A percentile compares a stretch with the other conserved stretches of the same genome.
Evolutionary conservation across 169 alveolate genomes (phyloP).

Genomic region (Plasmodium vivax): DNA sequence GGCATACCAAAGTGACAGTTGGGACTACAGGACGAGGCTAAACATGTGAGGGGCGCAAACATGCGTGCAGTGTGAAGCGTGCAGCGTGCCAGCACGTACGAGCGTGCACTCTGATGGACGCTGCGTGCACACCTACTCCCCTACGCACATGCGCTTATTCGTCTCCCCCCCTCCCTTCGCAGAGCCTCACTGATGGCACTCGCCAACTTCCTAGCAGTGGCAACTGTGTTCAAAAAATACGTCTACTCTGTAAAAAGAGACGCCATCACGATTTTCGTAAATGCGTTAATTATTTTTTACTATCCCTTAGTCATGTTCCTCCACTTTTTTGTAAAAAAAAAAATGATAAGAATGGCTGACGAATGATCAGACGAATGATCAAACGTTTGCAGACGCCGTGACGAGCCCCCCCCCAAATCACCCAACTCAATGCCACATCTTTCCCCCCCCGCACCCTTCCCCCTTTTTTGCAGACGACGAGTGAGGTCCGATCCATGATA

Average conservation of each 20-base stretch:
- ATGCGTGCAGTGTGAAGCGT: neutral
- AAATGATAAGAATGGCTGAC: neutral
- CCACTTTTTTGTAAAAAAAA: slow-evolving; percentile 24
- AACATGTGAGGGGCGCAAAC: slow-evolving; percentile 9
- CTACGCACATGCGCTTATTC: neutral
- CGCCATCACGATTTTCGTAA: neutral
- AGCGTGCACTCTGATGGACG: neutral
- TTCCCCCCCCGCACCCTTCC: neutral
- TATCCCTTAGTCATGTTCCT: neutral
- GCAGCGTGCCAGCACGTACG: neutral
- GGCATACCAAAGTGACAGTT: neutral
- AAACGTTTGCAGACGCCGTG: neutral
- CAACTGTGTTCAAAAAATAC: neutral
- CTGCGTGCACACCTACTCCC: neutral
- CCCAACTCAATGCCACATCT: neutral
- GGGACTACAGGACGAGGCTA: slow-evolving; percentile 8
- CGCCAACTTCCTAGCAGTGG: neutral
- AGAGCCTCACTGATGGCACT: slow-evolving; percentile 20
- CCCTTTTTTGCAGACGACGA: slow-evolving; percentile 11
- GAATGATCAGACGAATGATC: neutral
- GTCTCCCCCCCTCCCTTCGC: neutral
- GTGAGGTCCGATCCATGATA: slow-evolving; percentile 7
- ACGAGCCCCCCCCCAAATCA: neutral
- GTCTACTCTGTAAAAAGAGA: neutral
- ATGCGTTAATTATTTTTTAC: neutral